Evolutionary conservation across 2,329 filamentous ascomycete genomes (phyloP).

Genomic region (Cordyceps tenuipes): DNA sequence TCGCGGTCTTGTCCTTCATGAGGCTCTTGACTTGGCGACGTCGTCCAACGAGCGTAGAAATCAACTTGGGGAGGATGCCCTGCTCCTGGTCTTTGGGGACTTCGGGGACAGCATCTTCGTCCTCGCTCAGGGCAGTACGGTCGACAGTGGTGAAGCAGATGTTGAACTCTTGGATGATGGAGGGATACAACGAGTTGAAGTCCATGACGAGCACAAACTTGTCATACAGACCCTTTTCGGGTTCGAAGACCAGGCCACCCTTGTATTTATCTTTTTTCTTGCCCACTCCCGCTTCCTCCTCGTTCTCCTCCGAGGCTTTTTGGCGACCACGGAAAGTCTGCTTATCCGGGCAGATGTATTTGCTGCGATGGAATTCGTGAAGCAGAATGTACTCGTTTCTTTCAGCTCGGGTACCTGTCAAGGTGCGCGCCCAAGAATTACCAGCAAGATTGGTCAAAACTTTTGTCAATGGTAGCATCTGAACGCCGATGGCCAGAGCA

Average conservation of each 20-base stretch:
- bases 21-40: slow-evolving; percentile 88
- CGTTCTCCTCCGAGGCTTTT: slow-evolving; percentile 63
- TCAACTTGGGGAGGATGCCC: slow-evolving; percentile 82
- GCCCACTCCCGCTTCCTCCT: slow-evolving; percentile 60
- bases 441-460: slow-evolving; percentile 93
- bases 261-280: slow-evolving; percentile 99
- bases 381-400: slow-evolving; percentile 98
- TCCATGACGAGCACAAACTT: slow-evolving; percentile 99
- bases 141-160: slow-evolving; percentile 99
- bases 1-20: slow-evolving; percentile 91
- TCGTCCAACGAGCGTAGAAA: slow-evolving; percentile 81
- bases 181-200: slow-evolving; percentile 98
- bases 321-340: slow-evolving; percentile 68
- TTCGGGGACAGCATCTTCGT: slow-evolving; percentile 83
- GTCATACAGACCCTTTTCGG: slow-evolving; percentile 94
- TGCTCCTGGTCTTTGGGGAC: slow-evolving; percentile 70
- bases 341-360: slow-evolving; percentile 98
- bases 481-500: slow-evolving; percentile 77
- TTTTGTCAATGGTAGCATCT: slow-evolving; percentile 89
- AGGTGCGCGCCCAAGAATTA: slow-evolving; percentile 94
- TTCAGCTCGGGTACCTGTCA: slow-evolving; percentile 92
- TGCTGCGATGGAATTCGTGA: slow-evolving; percentile 92
- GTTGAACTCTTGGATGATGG: slow-evolving; percentile 98
- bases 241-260: slow-evolving; percentile 95
- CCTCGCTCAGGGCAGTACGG: slow-evolving; percentile 55